Percentiles rank a stretch among this genome's conserved stretches.
These are phyloP conservation scores for Ceratocystis lukuohia DNA, from an alignment of 2,329 filamentous ascomycete genomes.

Conservation along the genomic window DNA sequence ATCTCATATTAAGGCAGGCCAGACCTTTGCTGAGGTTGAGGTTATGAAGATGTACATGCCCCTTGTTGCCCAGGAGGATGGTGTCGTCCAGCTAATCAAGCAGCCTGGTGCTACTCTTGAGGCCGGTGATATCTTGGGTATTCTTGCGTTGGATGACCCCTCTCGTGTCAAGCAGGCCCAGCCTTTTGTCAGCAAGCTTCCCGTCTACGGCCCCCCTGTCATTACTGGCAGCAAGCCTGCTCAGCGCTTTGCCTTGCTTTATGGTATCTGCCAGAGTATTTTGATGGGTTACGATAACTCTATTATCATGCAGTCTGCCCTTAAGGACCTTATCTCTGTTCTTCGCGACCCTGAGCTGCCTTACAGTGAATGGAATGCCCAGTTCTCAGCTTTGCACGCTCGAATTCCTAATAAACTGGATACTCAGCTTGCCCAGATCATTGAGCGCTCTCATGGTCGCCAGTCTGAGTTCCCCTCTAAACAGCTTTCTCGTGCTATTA, in stretches of 20 bases:
- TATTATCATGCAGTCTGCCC: constrained; percentile 76
- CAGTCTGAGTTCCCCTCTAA: constrained; percentile 85
- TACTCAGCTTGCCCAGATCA: constrained; percentile 63
- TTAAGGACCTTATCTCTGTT: constrained; percentile 82
- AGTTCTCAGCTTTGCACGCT: constrained; percentile 91
- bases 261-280: constrained; percentile 72
- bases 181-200: constrained; percentile 82
- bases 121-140: constrained; percentile 96
- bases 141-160: constrained; percentile 87
- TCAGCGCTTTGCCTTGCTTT: constrained; percentile 68
- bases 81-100: constrained; percentile 96
- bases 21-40: constrained; percentile 92
- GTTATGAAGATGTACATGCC: constrained; percentile 99
- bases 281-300: constrained; percentile 93
- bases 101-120: constrained; percentile 96
- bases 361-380: constrained; percentile 90
- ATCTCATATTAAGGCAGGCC: constrained; percentile 78
- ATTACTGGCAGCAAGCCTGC: constrained; percentile 83
- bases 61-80: constrained; percentile 83
- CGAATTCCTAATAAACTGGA: constrained; percentile 95
- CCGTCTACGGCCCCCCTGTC: constrained; percentile 72
- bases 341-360: constrained; percentile 81
- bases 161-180: constrained; percentile 93
- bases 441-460: constrained; percentile 68
- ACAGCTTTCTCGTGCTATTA: constrained; percentile 66